Base-by-base conservation (phyloP, 164 flowering plant species). In the Vitis rotundifolia region DNA sequence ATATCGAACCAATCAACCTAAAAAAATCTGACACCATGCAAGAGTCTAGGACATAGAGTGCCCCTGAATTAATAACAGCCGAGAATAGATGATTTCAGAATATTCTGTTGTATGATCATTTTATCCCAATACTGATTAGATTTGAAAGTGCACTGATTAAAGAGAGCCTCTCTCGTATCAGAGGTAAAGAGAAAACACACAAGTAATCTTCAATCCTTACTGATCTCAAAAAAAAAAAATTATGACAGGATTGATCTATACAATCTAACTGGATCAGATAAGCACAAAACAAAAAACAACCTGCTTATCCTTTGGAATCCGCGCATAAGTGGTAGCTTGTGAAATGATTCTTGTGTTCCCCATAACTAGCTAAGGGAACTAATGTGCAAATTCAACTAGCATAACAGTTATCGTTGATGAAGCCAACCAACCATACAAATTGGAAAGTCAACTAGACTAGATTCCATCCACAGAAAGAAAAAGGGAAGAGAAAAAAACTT, bases 211-310 rank as follows among this genome's bases (percentile, higher is more conserved):
- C 9, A 67, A 37, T 48, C 52, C 68, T 53, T 29, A n/a, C 59
- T 53, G 14, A 56, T 6, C 31, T 62, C 9, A 19, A 51, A 50
- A 28, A 67, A 28, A 67, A 26, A 58, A 64, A 16, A 44, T 18
- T 44, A 8, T 44, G 19, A 16, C 37, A n/a, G 49, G 31, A 8
- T 58, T 64, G 60, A 71, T 70, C 68, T 74, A 58, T 64, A 74
- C 76, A 67, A 49, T 58, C 69, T 37, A 80, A 64, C 15, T 28
- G 26, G 73, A 71, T 75, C 64, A 72, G 83, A 80, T 72, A 78
- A 83, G 83, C 82, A 72, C 75, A 53, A 57, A 11, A 57, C 11
- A 66, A 83, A 80, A 79, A 56, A 71, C 44, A 37, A 6, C 60
- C 29, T 50, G 83, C 79, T 78, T 73, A 78, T 63, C 80, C 64